Evolutionary conservation across 2,329 filamentous ascomycete species (phyloP), one percentile per base, ranked within the genome.

Genomic region (Fusarium goolgardi): DNA sequence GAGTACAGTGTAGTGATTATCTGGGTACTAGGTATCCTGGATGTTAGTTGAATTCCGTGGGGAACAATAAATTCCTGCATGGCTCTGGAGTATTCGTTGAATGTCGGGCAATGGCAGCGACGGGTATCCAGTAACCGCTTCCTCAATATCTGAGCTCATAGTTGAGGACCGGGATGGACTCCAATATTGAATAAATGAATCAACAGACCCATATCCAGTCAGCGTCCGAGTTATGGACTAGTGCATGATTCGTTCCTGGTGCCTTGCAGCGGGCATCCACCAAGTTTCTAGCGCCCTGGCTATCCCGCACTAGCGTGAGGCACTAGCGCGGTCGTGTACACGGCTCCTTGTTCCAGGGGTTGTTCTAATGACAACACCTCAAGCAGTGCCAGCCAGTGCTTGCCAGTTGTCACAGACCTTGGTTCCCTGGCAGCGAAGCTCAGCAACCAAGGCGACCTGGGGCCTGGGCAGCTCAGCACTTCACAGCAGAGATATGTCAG

Each of bases 231-330:
- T 20, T 13, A 66, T 41, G 59, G 51, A 54, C 45, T 40, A 16
- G 10, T 44, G 55, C 63, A 68, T 67, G 50, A 64, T 63, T 57
- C 51, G 67, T 69, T 50, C 63, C 67, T 65, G 59, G 67, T 70
- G 59, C 67, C 67, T 70, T 70, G 67, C 67, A 70, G 67, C 55
- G 21, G 25, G 18, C 34, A 57, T 52, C 46, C 45, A 55, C 58
- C 63, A 52, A 55, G 44, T 55, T 67, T 37, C 57, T 65, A 67
- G 59, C 58, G 67, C 67, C 55, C 52, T 64, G 29, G 23, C 39
- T 52, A 51, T 29, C 21, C 39, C 37, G 51, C 60, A 63, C 54
- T 67, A 45, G 37, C 39, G 47, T 52, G 59, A 61, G 44, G 64
- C 54, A 63, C 54, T 65, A 66, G 65, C 60, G 60, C 44, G n/a